phyloP scores from a whole-genome alignment of 73 alveolate species.

The Paramecium octaurelia region DNA sequence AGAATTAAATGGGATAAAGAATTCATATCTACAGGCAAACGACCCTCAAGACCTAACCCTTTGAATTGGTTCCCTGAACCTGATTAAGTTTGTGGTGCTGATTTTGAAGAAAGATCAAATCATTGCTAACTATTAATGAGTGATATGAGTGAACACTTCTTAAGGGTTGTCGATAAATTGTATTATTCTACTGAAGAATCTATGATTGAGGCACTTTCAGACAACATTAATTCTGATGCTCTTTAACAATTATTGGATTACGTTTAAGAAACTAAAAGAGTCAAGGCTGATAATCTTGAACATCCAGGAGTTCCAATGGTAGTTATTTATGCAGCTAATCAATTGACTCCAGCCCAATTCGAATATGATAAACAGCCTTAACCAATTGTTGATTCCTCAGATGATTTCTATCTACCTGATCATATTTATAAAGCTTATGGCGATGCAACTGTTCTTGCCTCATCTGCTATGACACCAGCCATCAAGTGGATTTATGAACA shows the following conservation, averaged over 20 bases:
- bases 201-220: not conserved
- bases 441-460: constrained; percentile 30
- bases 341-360: not conserved
- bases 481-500: constrained; percentile 44
- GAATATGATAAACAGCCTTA: not conserved
- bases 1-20: no score
- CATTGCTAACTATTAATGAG: not conserved
- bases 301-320: constrained; percentile 57
- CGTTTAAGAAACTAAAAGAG: not conserved
- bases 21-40: no score
- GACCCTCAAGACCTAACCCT: no score
- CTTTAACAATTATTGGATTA: not conserved
- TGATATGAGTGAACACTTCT: constrained; percentile 12
- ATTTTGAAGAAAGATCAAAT: not conserved
- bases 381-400: not conserved
- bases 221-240: not conserved
- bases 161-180: not conserved
- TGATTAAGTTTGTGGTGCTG: not conserved
- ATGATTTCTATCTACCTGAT: constrained; percentile 48
- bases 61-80: not conserved
- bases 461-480: constrained; percentile 15
- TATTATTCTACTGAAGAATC: constrained; percentile 10
- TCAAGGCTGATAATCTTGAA: not conserved
- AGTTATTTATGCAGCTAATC: constrained; percentile 18
- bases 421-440: not conserved